Base-by-base conservation (phyloP, 228 moss, liverwort and hornwort genomes). In the Sphagnum magellanicum region DNA sequence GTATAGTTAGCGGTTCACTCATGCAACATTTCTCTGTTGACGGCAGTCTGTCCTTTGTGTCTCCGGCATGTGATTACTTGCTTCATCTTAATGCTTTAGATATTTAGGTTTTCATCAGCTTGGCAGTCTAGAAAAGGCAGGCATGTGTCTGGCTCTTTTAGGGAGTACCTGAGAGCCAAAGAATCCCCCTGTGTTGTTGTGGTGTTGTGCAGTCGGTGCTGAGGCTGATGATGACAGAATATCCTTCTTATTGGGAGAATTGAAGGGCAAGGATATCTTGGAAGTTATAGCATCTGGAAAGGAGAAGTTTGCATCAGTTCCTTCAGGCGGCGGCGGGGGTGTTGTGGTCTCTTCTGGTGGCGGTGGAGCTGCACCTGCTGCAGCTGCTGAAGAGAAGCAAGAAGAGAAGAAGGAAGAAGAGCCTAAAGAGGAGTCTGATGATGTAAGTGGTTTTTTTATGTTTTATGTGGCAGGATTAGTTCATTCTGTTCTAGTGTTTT, bases 341-440 rank as follows among this genome's bases (percentile, higher is more conserved):
- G 69, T 79, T 0, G 81, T 84, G 1, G 81, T 83, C 50, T 60
- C 76, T 4, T 73, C 81, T 5, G 49, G 74, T 50, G 74, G 74
- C 49, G 83, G 79, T 13, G 85, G 57, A 16, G 84, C 78, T n/a
- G 81, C 63, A 8, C 79, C 72, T 0, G 82, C 85, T 60, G 71
- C 81, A 8, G 82, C 85, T 3, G 50, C 87, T 60, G 71, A 80
- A 8, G 89, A 87, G 60, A 75, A 83, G 51, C 76, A 86, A 59
- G 94, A 75, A 64, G 84, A 82, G 74, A 71, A 68, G 63, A 87
- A 88, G 74, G 83, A 87, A 64, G 90, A 95, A 70, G 95, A 95
- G 68, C 74, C 86, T 0, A 67, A 67, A 50, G 67, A 67, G 50
- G 67, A 67, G 50, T 67, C 67, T 6, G 92, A 95, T 63, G 92